Base-by-base conservation (phyloP, 306 rosid genomes). In the peach (Prunus persica) region DNA sequence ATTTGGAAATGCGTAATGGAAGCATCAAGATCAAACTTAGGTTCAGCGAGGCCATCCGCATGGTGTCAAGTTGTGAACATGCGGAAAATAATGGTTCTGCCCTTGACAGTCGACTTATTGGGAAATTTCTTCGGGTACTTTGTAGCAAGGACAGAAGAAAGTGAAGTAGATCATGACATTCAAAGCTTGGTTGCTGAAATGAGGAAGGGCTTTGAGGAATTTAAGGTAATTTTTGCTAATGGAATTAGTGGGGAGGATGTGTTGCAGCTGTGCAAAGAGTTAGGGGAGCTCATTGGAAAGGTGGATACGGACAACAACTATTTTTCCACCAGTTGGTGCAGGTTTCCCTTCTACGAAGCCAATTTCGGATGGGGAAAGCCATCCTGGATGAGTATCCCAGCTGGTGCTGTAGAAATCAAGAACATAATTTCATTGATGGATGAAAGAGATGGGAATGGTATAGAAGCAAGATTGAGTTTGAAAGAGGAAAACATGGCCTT, bases 41-140 rank as follows among this genome's bases (percentile, higher is more conserved):
- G 72, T 22, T 30, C 14, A 0, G 85, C 3, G 71, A 56, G 2
- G 60, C 49, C 70, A 34, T 83, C 87, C 2, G 34, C 77, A 51
- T 43, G 81, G 65, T 62, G 79, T 19, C 91, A 86, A 27, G 28
- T 57, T 14, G 79, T 83, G 65, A 83, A 88, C 69, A 16, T 78
- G 7, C 62, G 82, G 5, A 76, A 47, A 1, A 78, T 82, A 79
- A 49, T 80, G 5, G 65, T 68, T 11, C 84, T 74, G 7, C 76
- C 76, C 1, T 11, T 47, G 75, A 65, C 80, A 6, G 67, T 82
- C 2, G 25, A 76, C 61, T 58, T 84, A 2, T 58, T 79, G 58
- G 93, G 91, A 2, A 87, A 88, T 71, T 75, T 87, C 50, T 28
- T 82, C 5, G 76, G 88, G 58, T 6, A 74, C 11, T 79, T 71